Evolutionary conservation across 495 filamentous ascomycete species (phyloP).

Genomic region (Penicillium longicatenatum): DNA sequence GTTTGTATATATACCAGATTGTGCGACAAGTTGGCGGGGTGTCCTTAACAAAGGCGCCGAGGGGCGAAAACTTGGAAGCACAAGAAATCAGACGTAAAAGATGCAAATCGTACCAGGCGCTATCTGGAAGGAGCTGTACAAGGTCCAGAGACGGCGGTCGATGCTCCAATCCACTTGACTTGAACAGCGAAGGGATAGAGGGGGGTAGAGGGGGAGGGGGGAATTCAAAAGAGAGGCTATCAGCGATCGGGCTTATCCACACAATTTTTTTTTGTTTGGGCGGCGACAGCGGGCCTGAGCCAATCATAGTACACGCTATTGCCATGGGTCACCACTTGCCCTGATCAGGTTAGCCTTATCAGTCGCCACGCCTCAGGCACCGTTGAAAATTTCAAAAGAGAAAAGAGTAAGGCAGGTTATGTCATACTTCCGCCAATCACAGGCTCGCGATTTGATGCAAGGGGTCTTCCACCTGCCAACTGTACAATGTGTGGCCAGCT

Average conservation of each 20-base stretch:
- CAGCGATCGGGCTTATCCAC: slow-evolving; percentile 23
- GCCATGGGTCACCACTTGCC: slow-evolving; percentile 16
- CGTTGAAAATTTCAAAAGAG: not conserved
- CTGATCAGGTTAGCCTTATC: slow-evolving; percentile 18
- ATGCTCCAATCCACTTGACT: slow-evolving; percentile 17
- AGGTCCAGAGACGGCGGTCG: slow-evolving; percentile 11
- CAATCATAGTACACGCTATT: slow-evolving; percentile 15
- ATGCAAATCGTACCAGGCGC: slow-evolving; percentile 3
- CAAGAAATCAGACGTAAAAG: slow-evolving; percentile 4
- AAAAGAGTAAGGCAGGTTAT: not conserved
- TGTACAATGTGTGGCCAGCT: not conserved
- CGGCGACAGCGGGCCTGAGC: slow-evolving; percentile 10
- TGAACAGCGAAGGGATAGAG: slow-evolving; percentile 9
- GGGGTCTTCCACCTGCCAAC: not conserved
- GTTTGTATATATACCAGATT: slow-evolving; percentile 15
- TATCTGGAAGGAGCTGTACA: slow-evolving; percentile 14
- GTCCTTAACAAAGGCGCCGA: slow-evolving; percentile 10
- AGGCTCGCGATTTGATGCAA: not conserved
- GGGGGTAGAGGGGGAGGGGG: slow-evolving; percentile 4
- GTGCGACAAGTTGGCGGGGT: not conserved
- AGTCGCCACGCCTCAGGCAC: slow-evolving; percentile 6
- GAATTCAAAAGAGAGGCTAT: slow-evolving; percentile 9
- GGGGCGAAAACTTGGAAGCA: slow-evolving; percentile 14
- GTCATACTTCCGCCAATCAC: not conserved
- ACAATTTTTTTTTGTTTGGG: slow-evolving; percentile 31